Evolutionary conservation across 129 eudicot species (phyloP).

Genomic region (Pulicaria dysenterica): DNA sequence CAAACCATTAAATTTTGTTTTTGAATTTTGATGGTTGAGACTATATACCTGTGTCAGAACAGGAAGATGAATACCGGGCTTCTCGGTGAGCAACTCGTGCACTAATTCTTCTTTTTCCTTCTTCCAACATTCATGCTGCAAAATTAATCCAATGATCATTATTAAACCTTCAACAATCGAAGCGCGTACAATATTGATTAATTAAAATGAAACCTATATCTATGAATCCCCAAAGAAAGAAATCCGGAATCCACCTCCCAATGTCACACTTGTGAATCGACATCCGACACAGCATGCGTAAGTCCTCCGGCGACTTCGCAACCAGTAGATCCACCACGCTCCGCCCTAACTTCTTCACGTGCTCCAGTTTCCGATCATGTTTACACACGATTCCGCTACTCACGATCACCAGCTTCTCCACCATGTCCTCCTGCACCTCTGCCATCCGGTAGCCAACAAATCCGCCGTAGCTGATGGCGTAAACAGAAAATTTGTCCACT

Average conservation of each 20-base stretch:
- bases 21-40: no score
- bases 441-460: slow-evolving; percentile 82
- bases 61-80: slow-evolving; percentile 30
- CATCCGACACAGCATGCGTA: slow-evolving; percentile 43
- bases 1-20: no score
- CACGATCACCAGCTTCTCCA: slow-evolving; percentile 70
- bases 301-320: slow-evolving; percentile 51
- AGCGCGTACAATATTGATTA: not conserved
- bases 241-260: slow-evolving; percentile 55
- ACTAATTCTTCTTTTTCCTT: slow-evolving; percentile 59
- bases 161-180: not conserved
- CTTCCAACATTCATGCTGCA: slow-evolving; percentile 28
- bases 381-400: slow-evolving; percentile 62
- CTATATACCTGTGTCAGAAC: slow-evolving; percentile 50
- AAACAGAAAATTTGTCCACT: slow-evolving; percentile 61
- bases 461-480: slow-evolving; percentile 77
- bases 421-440: slow-evolving; percentile 52
- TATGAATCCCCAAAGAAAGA: slow-evolving; percentile 54
- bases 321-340: slow-evolving; percentile 52
- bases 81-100: slow-evolving; percentile 40
- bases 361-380: slow-evolving; percentile 49
- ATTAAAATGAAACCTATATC: slow-evolving; percentile 35
- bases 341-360: slow-evolving; percentile 44
- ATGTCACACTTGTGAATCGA: slow-evolving; percentile 45
- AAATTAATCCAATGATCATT: not conserved